Base-by-base conservation (phyloP, 805 yeast genomes). In the Zygosaccharomyces kombuchaensis region DNA sequence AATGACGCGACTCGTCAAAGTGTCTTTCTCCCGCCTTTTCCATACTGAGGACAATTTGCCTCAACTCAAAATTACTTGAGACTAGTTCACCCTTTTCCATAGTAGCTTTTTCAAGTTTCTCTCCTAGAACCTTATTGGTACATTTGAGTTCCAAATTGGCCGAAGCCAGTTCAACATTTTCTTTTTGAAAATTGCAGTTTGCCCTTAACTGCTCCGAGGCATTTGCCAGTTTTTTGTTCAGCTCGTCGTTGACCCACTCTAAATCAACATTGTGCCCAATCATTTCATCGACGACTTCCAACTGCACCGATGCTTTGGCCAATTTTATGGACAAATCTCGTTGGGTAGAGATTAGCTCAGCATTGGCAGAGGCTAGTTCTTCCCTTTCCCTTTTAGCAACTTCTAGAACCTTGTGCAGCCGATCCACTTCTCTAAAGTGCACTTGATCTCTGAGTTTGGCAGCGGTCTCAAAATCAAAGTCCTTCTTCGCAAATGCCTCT, bases 231-330 rank as follows among this genome's bases (percentile, higher is more conserved):
- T 14, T n/a, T n/a, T 8, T 3, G 13, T 17, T 38, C 25, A 38
- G 12, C 23, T 26, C 34, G 4, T 38, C 34, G 34, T 38, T 27
- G 8, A 14, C 26, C 21, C 29, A 38, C 22, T 27, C 41, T 26
- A 38, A 27, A 7, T 38, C 34, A 10, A 27, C 25, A 9, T 27
- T 38, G 14, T 38, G 41, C 13, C 25, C 29, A 37, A 25, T 22
- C 34, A 26, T 22, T 19, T 38, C 41, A 13, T 38, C 41, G n/a
- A 27, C 34, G 6, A 38, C 34, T 9, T 38, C 41, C 34, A 38
- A 17, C 22, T 38, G 34, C 5, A 17, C 22, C 8, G 29, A n/a
- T 10, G 13, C 31, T 7, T 12, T 21, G 25, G 26, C 34, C 17
- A 38, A 21, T 38, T 26, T 14, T 17, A n/a, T 12, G 13, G 14